Evolutionary conservation across 805 yeast species (phyloP), one percentile per base, ranked within the genome.

Genomic region (Ascoidea rubescens): DNA sequence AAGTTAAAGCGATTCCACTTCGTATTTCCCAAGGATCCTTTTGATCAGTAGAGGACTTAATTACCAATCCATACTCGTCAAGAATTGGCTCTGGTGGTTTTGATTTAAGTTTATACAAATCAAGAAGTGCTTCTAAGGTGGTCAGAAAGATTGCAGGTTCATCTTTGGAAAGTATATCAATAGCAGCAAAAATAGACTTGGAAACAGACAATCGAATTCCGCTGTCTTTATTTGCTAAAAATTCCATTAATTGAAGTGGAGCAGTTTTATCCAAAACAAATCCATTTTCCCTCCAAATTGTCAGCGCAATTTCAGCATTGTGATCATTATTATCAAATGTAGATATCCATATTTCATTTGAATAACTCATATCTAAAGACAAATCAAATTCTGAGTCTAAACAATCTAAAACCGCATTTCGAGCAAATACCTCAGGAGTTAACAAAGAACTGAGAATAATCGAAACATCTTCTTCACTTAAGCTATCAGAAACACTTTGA

Each of bases 21-120:
- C 99, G 75, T 43, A 75, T 76, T 62, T 86, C 93, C 95, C 96
- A 90, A 2, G 78, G 72, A 60, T 89, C 98, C 56, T 74, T 78
- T 59, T 78, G 80, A 17, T 73, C 79, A 17, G 74, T 67, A 0
- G 83, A 73, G 1, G 82, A 64, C 58, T 84, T 81, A 48, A 85
- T 73, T 4, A 80, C 79, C 57, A 90, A 71, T 1, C 98, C 98
- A 64, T 76, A 90, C 57, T 78, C 82, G 64, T 91, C 97, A 48
- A 78, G 67, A 46, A 78, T 72, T 4, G 91, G 84, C n/a, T 80
- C 79, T 5, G 95, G 85, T 1, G 95, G 93, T 57, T 75, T 75
- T 32, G 82, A 74, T 60, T 78, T 80, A 45, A 70, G 75, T 30
- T 69, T 66, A 63, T 82, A 90, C n/a, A 80, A 68, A 0, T 71